Base-by-base conservation (phyloP, 805 yeast species). In the Nadsonia fulvescens region DNA sequence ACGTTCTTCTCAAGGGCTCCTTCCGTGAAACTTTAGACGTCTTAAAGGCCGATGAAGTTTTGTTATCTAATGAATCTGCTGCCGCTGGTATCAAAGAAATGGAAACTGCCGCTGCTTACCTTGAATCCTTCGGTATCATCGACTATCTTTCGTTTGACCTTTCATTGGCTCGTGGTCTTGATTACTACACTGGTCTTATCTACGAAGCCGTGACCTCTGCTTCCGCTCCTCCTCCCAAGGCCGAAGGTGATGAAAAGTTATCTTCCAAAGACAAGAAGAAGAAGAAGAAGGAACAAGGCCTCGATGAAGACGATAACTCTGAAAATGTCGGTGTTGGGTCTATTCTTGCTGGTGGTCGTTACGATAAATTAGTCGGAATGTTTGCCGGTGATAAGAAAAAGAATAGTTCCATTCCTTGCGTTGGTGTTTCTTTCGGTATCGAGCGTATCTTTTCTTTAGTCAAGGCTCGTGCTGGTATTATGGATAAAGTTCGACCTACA, bases 301-400 rank as follows among this genome's bases (percentile, higher is more conserved):
- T 44, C 20, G 77, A 64, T 10, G 86, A 66, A 27, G 94, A 81
- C 38, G 95, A 89, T 51, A 94, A 93, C 31, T 77, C 92, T 28
- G 95, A 79, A 37, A 81, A 77, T 41, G 96, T 89, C 29, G 98
- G 98, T 40, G 93, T 86, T 22, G 98, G 98, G 18, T 89, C 98
- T 5, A 82, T 89, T 44, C 93, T 94, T 27, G 98, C 93, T 25
- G 98, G 98, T 56, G 98, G 98, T 37, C 78, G 98, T 53, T 89
- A 89, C 53, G 98, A 89, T 52, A 75, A 76, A 43, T 66, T 89
- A 33, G 96, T 89, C 19, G 94, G 94, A 39, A 89, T 89, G 98
- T 89, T 89, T 49, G 66, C 81, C 28, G 81, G 86, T 37, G 73
- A 74, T 47, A 57, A 63, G 40, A 82, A 89, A 39, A 74, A 74